Base-by-base conservation (phyloP, 1,139 yeast species). In the Scheffersomyces segobiensis region DNA sequence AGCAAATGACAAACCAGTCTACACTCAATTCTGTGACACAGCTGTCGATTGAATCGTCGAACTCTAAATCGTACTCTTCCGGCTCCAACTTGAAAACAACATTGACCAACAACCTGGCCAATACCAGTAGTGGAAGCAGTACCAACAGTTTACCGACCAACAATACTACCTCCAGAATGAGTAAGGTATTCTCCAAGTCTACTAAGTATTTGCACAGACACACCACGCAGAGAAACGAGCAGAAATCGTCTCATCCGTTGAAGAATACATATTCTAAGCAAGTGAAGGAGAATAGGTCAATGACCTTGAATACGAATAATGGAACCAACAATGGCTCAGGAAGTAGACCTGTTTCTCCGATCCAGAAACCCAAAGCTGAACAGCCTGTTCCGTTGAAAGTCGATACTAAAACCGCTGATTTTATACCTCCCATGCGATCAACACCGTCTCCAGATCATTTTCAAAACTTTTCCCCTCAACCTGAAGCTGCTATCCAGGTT, bases 241-340 rank as follows among this genome's bases (percentile, higher is more conserved):
- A 55, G 57, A 62, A 53, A 52, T 57, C 62, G 22, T 62, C 53
- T 19, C 68, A 64, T 50, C 66, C 68, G 1, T 61, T 67, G 46
- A 67, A 71, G 50, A 72, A 72, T 55, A 68, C 78, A 1, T 77
- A 78, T 63, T 73, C 78, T 1, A 70, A 69, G 53, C 79, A 72
- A 53, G 77, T 76, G 21, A 74, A 70, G 52, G 75, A 73, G 54
- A 69, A 73, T 57, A 63, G 81, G 39, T 73, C 80, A 1, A 32
- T 32, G 17, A 32, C 42, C 5, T 32, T 10, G 42, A 32, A 32
- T 32, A 17, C 42, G 42, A 75, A 72, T 57, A 71, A 74, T 17
- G 67, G 67, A 21, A 14, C 52, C 21, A 52, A 46, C 22, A 22
- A 20, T 32, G 52, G 46, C 7, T 17, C 52, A 5, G 52, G 53